These are phyloP conservation scores for Eragrostis tef DNA, from an alignment of 202 grass and related monocot genomes.

Conservation along the genomic window DNA sequence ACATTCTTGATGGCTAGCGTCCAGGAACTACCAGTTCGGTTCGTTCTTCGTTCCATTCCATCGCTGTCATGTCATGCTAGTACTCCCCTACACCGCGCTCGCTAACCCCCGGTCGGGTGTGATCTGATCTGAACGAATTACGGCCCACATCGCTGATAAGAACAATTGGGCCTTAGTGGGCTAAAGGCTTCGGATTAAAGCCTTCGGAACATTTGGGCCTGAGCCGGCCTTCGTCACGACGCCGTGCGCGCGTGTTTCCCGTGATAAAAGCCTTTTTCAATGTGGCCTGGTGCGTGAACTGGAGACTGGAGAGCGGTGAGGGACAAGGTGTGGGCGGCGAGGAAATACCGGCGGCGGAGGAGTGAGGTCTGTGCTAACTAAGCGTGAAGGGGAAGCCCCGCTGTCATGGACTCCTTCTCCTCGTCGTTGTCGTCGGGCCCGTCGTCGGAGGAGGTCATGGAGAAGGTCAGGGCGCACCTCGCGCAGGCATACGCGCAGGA, in stretches of 20 bases:
- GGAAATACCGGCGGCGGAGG: neutral
- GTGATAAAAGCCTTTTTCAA: neutral
- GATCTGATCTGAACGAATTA: accelerated
- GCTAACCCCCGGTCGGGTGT: too few relatives aligned
- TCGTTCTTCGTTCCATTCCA: too few relatives aligned
- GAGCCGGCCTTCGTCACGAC: too few relatives aligned
- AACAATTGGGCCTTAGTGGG: neutral
- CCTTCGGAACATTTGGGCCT: too few relatives aligned
- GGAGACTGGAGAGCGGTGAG: neutral
- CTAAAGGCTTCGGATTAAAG: neutral
- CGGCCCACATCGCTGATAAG: neutral
- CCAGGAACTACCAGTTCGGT: neutral
- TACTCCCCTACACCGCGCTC: too few relatives aligned
- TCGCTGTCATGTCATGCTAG: too few relatives aligned
- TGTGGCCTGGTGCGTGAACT: neutral
- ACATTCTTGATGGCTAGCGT: conserved; percentile 1
- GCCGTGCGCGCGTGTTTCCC: neutral
- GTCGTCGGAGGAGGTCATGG: conserved; percentile 48
- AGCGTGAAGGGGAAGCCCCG: neutral
- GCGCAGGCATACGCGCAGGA: conserved; percentile 60
- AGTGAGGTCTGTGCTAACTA: neutral
- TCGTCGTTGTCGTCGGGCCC: conserved; percentile 43
- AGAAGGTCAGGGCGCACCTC: conserved; percentile 52
- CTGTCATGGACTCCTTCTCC: conserved; percentile 55
- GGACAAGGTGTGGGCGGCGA: neutral